phyloP scores from a whole-genome alignment of 139 green algal species.

The Desmodesmus armatus region DNA sequence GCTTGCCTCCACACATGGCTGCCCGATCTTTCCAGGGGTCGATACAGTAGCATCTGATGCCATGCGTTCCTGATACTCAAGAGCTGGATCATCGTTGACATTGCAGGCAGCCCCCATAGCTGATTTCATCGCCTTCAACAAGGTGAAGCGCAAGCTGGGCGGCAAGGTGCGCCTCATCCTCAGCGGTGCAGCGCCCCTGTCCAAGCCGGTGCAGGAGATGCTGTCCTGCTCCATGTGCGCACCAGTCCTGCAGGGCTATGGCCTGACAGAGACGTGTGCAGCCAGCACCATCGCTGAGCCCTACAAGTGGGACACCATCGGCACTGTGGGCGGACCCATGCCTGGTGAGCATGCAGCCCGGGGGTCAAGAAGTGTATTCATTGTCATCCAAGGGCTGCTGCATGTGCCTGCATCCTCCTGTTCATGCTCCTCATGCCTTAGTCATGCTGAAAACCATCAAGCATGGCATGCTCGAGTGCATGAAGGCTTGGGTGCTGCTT shows the following conservation, averaged over 20 bases:
- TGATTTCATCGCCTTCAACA: constrained; percentile 87
- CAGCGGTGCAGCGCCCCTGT: constrained; percentile 69
- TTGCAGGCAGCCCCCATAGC: constrained; percentile 75
- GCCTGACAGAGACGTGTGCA: constrained; percentile 92
- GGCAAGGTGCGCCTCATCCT: constrained; percentile 76
- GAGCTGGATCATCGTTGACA: too few relatives aligned
- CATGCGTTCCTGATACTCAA: too few relatives aligned
- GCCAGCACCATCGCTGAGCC: constrained; percentile 83
- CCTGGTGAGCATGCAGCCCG: constrained; percentile 62
- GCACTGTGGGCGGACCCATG: constrained; percentile 85
- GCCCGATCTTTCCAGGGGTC: too few relatives aligned
- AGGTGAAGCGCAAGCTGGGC: constrained; percentile 76
- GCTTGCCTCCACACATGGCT: too few relatives aligned
- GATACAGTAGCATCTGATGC: too few relatives aligned
- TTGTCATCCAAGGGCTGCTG: too few relatives aligned
- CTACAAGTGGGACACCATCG: constrained; percentile 48
- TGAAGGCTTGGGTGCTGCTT: too few relatives aligned
- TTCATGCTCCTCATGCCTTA: too few relatives aligned
- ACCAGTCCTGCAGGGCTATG: constrained; percentile 85
- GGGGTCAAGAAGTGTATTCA: too few relatives aligned
- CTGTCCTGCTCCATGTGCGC: constrained; percentile 71
- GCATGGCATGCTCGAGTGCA: too few relatives aligned
- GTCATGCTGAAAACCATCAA: too few relatives aligned
- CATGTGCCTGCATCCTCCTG: too few relatives aligned
- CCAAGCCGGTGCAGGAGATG: constrained; percentile 70